Evolutionary conservation across 768 basidiomycete species (phyloP).

Genomic region (Leucosporidium yakuticum): DNA sequence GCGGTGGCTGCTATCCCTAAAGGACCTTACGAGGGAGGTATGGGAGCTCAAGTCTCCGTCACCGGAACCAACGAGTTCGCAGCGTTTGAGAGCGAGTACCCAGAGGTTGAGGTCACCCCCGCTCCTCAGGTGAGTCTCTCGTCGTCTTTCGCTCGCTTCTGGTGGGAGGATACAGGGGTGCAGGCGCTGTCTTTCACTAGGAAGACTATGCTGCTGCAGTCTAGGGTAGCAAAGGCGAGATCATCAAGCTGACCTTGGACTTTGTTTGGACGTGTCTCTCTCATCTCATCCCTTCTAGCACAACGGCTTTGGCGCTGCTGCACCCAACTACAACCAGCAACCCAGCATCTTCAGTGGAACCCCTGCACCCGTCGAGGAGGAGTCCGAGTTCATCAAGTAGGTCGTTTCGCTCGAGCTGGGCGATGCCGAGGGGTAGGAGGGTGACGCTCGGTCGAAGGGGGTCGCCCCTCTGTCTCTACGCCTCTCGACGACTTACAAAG

Average conservation of each 20-base stretch:
- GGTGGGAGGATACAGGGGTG: no score
- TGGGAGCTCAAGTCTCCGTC: conserved; percentile 58
- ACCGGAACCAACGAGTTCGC: conserved; percentile 74
- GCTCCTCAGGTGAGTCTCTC: not conserved
- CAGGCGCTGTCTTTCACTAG: no score
- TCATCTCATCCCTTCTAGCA: not conserved
- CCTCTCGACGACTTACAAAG: not conserved
- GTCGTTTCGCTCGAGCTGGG: conserved; percentile 34
- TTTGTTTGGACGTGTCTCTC: no score
- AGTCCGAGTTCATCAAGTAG: conserved; percentile 79
- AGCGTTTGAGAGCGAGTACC: conserved; percentile 78
- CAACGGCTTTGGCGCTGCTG: conserved; percentile 5
- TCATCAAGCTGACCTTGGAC: no score
- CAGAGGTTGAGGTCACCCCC: conserved; percentile 56
- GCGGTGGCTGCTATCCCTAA: conserved; percentile 38
- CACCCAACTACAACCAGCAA: conserved; percentile 23
- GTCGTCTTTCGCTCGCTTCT: no score
- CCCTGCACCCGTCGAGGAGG: conserved; percentile 56
- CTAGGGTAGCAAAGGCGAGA: no score
- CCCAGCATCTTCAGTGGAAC: conserved; percentile 12
- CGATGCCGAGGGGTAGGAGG: no score
- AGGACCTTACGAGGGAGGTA: not conserved
- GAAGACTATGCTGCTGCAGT: no score
- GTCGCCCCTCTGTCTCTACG: not conserved
- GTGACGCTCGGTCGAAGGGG: no score